Percentiles rank a stretch among this genome's conserved stretches.
Evolutionary conservation across 805 yeast species (phyloP).

Genomic region (Lipomyces sp.): DNA sequence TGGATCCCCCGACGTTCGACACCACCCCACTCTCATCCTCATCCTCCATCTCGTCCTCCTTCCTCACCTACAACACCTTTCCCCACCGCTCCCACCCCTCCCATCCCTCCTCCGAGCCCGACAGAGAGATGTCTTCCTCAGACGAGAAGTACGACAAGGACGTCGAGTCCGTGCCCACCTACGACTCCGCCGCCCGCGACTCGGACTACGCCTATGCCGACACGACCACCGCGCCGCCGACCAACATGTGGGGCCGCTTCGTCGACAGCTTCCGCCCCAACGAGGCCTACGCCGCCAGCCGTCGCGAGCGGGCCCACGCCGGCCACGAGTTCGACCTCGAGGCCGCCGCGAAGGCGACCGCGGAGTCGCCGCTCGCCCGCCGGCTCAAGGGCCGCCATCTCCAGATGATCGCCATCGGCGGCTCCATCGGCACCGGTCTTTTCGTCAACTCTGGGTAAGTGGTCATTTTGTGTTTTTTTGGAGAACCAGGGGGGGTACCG

Average conservation of each 20-base stretch:
- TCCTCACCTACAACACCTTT: slow-evolving; percentile 10
- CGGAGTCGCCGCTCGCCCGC: slow-evolving; percentile 56
- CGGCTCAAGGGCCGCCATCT: slow-evolving; percentile 40
- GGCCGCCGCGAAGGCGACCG: slow-evolving; percentile 33
- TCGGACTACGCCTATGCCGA: slow-evolving; percentile 7
- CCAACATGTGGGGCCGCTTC: slow-evolving; percentile 15
- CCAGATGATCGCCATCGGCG: slow-evolving; percentile 73
- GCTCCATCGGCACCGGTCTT: slow-evolving; percentile 77
- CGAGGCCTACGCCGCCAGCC: slow-evolving; percentile 20
- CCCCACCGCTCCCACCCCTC: slow-evolving; percentile 12
- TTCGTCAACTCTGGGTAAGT: slow-evolving; percentile 40
- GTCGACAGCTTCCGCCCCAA: slow-evolving; percentile 30
- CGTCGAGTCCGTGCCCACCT: slow-evolving; percentile 5
- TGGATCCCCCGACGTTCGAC: no score
- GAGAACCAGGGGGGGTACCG: no score
- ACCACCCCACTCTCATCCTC: not conserved
- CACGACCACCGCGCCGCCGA: slow-evolving; percentile 10
- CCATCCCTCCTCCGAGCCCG: slow-evolving; percentile 10
- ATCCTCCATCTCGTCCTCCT: slow-evolving; percentile 2
- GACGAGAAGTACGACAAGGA: not conserved
- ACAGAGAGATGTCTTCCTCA: no score
- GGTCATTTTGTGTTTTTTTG: no score
- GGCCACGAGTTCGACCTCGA: slow-evolving; percentile 21
- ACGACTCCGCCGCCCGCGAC: slow-evolving; percentile 5
- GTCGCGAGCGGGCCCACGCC: slow-evolving; percentile 2